Evolutionary conservation across 179 eudicot genomes (phyloP).

Genomic region (Beta macrorhiza): DNA sequence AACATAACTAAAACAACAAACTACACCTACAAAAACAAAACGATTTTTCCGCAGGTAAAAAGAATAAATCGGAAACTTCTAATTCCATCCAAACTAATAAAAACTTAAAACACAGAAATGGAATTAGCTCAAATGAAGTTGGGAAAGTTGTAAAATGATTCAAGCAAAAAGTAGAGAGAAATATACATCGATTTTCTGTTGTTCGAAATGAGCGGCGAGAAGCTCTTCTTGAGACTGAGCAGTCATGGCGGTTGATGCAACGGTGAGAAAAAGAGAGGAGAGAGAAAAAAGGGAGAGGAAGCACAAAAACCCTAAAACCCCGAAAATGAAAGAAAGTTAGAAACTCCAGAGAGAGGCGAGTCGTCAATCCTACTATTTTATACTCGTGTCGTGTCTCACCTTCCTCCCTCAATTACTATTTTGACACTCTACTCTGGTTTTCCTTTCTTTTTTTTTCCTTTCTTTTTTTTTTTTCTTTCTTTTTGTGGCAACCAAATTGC

Average conservation of each 20-base stretch:
- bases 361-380: not conserved
- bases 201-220: conserved; percentile 45
- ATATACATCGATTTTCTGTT: conserved; percentile 44
- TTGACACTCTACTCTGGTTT: not conserved
- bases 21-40: not conserved
- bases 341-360: not conserved
- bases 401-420: not conserved
- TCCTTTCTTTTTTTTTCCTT: not conserved
- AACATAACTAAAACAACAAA: not conserved
- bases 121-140: not conserved
- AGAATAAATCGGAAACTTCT: not conserved
- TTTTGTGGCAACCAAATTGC: too few relatives aligned
- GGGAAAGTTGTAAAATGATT: not conserved
- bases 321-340: conserved; percentile 19
- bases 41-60: too few relatives aligned
- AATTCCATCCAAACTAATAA: not conserved
- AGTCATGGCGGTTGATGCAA: conserved; percentile 35
- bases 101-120: not conserved
- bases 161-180: not conserved
- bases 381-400: not conserved
- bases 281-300: not conserved
- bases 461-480: too few relatives aligned
- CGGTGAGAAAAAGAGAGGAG: conserved; percentile 1
- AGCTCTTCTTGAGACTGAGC: conserved; percentile 47
- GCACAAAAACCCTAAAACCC: conserved; percentile 41